Conservation (phyloP, 306 rosid species). For the Glycine tomentella region DNA sequence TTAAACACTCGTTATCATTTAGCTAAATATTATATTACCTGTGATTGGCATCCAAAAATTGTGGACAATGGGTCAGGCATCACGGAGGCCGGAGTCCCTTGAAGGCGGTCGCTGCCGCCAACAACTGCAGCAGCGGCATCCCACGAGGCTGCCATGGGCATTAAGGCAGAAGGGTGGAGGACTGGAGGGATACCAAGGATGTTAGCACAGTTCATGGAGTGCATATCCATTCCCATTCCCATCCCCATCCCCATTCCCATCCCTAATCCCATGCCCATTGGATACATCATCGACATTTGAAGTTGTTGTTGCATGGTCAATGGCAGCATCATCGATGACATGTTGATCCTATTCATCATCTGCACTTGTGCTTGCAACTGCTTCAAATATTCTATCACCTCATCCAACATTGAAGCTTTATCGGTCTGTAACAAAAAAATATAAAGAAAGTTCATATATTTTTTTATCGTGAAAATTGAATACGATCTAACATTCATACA, state of each 20-base stretch:
- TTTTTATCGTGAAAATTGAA: too few species aligned
- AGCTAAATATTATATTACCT: slow-evolving; percentile 50
- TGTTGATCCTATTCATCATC: slow-evolving; percentile 77
- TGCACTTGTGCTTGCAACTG: slow-evolving; percentile 93
- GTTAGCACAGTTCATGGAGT: slow-evolving; percentile 56
- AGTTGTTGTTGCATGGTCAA: slow-evolving; percentile 86
- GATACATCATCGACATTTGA: slow-evolving; percentile 84
- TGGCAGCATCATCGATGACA: slow-evolving; percentile 78
- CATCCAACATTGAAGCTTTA: slow-evolving; percentile 97
- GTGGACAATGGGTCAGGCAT: slow-evolving; percentile 66
- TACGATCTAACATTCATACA: too few species aligned
- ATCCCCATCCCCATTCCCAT: slow-evolving; percentile 73
- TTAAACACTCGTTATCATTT: not conserved
- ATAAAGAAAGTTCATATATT: too few species aligned
- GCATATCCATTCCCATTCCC: slow-evolving; percentile 72
- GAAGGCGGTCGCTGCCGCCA: slow-evolving; percentile 43
- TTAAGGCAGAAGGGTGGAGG: slow-evolving; percentile 76
- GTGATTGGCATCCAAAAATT: slow-evolving; percentile 79
- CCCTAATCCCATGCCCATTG: slow-evolving; percentile 66
- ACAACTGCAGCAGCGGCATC: slow-evolving; percentile 46
- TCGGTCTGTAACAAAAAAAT: slow-evolving; percentile 56
- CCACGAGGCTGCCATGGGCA: slow-evolving; percentile 75
- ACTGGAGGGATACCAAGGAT: slow-evolving; percentile 62
- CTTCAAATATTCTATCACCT: slow-evolving; percentile 89
- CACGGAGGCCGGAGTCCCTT: slow-evolving; percentile 46